Evolutionary conservation across 768 basidiomycete species (phyloP).

Genomic region (Tephrocybe sp.): DNA sequence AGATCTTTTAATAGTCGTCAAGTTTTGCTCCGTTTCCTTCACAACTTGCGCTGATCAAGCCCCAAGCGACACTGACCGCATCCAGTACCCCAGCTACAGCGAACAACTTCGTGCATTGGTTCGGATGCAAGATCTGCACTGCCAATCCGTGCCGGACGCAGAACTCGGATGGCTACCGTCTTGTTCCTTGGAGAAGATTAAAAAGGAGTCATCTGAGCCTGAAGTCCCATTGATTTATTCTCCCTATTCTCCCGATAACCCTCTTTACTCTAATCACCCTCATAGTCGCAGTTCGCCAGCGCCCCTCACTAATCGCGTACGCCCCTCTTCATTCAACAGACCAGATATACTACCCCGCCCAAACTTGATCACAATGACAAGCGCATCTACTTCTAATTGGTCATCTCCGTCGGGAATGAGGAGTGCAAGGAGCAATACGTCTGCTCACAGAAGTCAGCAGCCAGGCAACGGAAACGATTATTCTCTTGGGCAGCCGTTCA

Average conservation of each 20-base stretch:
- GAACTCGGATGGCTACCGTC: constrained; percentile 34
- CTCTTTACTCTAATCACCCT: constrained; percentile 17
- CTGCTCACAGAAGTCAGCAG: constrained; percentile 34
- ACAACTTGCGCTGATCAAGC: constrained; percentile 24
- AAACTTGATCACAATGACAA: constrained; percentile 38
- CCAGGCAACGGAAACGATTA: constrained; percentile 31
- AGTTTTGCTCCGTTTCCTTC: constrained; percentile 19
- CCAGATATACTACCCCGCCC: constrained; percentile 28
- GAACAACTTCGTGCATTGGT: constrained; percentile 4
- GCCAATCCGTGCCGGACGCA: constrained; percentile 37
- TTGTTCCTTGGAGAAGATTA: constrained; percentile 35
- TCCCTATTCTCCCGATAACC: constrained; percentile 33
- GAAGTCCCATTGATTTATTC: constrained; percentile 37
- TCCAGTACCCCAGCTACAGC: constrained; percentile 23
- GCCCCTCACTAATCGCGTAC: constrained; percentile 33
- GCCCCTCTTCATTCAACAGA: constrained; percentile 35
- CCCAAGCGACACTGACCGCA: constrained; percentile 20
- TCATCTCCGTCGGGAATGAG: constrained; percentile 29
- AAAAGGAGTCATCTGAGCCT: constrained; percentile 42
- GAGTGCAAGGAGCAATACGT: constrained; percentile 30
- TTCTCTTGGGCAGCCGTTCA: constrained; percentile 30
- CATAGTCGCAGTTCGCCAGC: constrained; percentile 30
- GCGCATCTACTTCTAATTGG: constrained; percentile 30
- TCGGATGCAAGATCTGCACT: constrained; percentile 36
- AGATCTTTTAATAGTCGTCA: constrained; percentile 21